These are phyloP conservation scores for Micromonas commoda DNA, from an alignment of 139 green algal genomes.

Conservation along the genomic window DNA sequence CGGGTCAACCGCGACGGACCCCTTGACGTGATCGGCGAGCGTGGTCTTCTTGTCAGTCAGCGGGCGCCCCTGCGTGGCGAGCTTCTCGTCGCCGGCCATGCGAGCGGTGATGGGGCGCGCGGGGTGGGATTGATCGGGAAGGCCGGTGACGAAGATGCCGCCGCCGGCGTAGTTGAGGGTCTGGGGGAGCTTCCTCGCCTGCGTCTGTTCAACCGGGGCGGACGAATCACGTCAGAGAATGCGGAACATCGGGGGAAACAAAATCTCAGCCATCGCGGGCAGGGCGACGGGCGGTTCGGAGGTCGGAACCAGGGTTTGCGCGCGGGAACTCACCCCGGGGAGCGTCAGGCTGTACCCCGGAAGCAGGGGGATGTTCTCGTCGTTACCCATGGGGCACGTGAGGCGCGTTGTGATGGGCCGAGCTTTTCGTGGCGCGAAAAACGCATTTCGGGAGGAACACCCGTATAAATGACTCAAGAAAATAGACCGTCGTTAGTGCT, in stretches of 20 bases:
- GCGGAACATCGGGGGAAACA: too few species aligned
- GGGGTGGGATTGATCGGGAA: not conserved
- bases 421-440: too few species aligned
- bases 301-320: not conserved
- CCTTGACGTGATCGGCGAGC: not conserved
- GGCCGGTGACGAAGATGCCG: not conserved
- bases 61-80: not conserved
- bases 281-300: too few species aligned
- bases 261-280: too few species aligned
- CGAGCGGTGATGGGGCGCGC: not conserved
- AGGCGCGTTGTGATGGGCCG: not conserved
- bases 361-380: not conserved
- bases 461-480: too few species aligned
- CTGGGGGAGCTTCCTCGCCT: not conserved
- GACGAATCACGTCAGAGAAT: not conserved
- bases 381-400: not conserved
- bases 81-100: not conserved
- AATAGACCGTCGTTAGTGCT: too few species aligned
- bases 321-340: not conserved
- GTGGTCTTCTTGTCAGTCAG: not conserved
- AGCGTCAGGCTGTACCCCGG: not conserved
- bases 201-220: not conserved
- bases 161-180: conserved; percentile 27
- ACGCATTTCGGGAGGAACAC: too few species aligned
- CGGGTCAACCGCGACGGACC: not conserved